phyloP scores from a whole-genome alignment of 257 asterid genomes.

The Echium plantagineum region DNA sequence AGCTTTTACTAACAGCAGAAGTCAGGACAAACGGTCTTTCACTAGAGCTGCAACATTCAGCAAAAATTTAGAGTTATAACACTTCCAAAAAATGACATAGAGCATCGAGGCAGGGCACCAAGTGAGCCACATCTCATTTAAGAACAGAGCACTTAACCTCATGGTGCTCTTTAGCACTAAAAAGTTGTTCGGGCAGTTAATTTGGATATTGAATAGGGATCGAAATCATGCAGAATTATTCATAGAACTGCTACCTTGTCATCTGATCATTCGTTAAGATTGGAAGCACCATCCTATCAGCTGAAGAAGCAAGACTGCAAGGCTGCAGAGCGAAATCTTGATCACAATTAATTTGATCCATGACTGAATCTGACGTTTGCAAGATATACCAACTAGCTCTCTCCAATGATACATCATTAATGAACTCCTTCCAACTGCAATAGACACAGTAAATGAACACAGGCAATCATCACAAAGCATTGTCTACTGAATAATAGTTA shows the following conservation, averaged over 20 bases:
- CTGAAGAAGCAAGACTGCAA: conserved; percentile 15
- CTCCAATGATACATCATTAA: conserved; percentile 69
- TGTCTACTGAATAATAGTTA: background rate
- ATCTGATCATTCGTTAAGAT: conserved; percentile 12
- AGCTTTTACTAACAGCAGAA: conserved; percentile 45
- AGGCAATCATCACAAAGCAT: background rate
- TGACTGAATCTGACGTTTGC: conserved; percentile 17
- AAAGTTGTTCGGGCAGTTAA: background rate
- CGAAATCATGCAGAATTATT: background rate
- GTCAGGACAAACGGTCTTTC: conserved; percentile 61
- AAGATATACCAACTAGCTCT: conserved; percentile 58
- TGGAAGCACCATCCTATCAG: conserved; percentile 15
- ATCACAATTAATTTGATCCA: conserved; percentile 11
- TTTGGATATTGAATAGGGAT: background rate
- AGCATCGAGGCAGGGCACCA: background rate
- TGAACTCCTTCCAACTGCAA: conserved; percentile 78
- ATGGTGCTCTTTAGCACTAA: background rate
- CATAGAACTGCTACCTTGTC: conserved; percentile 27
- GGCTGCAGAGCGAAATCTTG: conserved; percentile 15
- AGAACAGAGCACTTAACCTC: background rate
- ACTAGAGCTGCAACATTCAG: conserved; percentile 30
- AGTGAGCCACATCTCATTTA: background rate
- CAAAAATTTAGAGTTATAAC: background rate
- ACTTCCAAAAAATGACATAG: background rate
- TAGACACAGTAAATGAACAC: conserved; percentile 8